Conservation (phyloP, 371 early-diverging fungal genomes). For the Zychaea mexicana region DNA sequence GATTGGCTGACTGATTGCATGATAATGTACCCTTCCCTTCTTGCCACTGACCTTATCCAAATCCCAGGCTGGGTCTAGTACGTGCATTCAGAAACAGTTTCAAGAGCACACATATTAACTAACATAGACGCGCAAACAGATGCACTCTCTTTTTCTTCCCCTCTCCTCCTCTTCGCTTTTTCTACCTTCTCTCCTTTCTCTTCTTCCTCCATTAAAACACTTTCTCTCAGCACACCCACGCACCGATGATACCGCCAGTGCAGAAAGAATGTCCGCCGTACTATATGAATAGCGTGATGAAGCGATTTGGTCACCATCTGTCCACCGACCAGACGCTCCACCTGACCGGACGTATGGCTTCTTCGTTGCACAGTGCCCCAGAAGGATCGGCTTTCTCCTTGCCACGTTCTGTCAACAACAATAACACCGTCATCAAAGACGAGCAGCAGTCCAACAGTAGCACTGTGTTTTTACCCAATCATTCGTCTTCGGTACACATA, state of each 20-base stretch:
- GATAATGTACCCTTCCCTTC: no score
- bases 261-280: slow-evolving; percentile 8
- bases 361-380: slow-evolving; percentile 10
- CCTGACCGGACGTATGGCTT: slow-evolving; percentile 9
- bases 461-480: no score
- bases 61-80: background rate
- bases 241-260: background rate
- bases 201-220: background rate
- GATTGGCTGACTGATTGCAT: no score
- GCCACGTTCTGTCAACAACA: slow-evolving; percentile 3
- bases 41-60: no score
- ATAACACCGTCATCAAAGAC: no score
- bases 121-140: no score
- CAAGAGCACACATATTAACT: background rate
- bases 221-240: background rate
- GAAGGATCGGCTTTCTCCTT: slow-evolving; percentile 11
- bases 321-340: slow-evolving; percentile 7
- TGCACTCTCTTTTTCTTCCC: background rate
- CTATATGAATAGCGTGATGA: slow-evolving; percentile 15
- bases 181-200: background rate
- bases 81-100: background rate
- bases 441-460: no score
- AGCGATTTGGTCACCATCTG: slow-evolving; percentile 15
- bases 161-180: background rate
- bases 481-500: no score